Conservation (phyloP, 805 yeast genomes). For the Pachysolen tannophilus region DNA sequence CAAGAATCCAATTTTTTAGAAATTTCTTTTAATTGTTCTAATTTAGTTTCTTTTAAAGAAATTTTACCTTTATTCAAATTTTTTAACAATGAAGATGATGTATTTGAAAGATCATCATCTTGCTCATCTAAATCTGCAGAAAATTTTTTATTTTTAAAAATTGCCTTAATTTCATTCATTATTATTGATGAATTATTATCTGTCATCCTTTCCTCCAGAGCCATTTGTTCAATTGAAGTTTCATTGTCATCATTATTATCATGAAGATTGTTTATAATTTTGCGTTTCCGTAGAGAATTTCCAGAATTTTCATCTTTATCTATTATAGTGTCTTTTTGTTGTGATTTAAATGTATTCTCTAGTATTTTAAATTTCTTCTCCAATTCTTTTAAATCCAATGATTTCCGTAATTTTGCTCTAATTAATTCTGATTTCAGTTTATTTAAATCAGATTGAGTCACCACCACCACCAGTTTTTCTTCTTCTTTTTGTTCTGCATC, state of each 20-base stretch:
- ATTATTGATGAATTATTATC: slow-evolving; percentile 11
- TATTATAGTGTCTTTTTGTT: too few relatives aligned
- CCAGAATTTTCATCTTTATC: too few relatives aligned
- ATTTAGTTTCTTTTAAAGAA: too few relatives aligned
- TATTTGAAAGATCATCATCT: slow-evolving; percentile 37
- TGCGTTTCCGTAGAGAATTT: too few relatives aligned
- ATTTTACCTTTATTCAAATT: slow-evolving; percentile 20
- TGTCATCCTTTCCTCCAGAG: slow-evolving; percentile 23
- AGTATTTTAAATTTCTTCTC: slow-evolving; percentile 17
- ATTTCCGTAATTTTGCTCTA: slow-evolving; percentile 24
- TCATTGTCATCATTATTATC: not conserved
- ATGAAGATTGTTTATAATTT: too few relatives aligned
- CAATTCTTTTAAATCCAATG: slow-evolving; percentile 15
- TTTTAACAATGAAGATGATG: slow-evolving; percentile 24
- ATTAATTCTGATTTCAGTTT: slow-evolving; percentile 23
- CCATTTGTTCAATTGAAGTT: slow-evolving; percentile 18
- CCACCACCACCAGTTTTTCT: too few relatives aligned
- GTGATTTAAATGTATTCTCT: slow-evolving; percentile 6
- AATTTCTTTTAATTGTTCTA: not conserved
- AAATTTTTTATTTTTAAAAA: slow-evolving; percentile 28
- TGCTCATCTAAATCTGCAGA: slow-evolving; percentile 33
- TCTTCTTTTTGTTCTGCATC: not conserved
- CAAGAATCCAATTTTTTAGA: not conserved
- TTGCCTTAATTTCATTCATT: slow-evolving; percentile 22
- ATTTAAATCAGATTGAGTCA: slow-evolving; percentile 15